Evolutionary conservation across 1,284 basidiomycete genomes (phyloP), one percentile per base, ranked within the genome.

Genomic region (Puccinia horiana): DNA sequence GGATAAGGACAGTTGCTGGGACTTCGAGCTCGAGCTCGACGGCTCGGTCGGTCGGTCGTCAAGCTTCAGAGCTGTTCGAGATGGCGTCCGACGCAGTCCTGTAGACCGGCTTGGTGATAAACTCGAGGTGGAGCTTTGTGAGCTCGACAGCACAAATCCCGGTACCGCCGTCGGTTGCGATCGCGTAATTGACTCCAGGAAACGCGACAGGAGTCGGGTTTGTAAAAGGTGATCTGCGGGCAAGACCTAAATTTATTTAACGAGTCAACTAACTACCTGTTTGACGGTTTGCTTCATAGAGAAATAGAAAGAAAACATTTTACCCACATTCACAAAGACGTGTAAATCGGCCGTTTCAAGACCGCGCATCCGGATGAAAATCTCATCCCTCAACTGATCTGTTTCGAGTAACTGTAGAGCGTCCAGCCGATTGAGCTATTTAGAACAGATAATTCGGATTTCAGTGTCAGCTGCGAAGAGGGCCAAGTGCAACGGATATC

Each of bases 391-490:
- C 52, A 76, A 56, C 26, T 54, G 74, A 37, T 40, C 74, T 18
- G 74, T 40, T 44, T 76, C 74, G 3, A 76, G 40, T 20, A 76
- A 44, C 23, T 76, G 32, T 26, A 56, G 40, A 6, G 35, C 20
- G 61, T 76, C 74, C 54, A 76, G 74, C 18, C 56, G 54, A 26
- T 40, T 54, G 32, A 76, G 74, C 74, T 76, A 76, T 23, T 35
- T 2, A 49, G 47, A 42, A n/a, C 23, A 23, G 9, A 23, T 42
- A 9, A 29, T 52, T 11, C 8, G 29, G 26, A 16, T 56, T 52
- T 12, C 16, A 40, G 29, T 37, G 54, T 42, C 40, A 44, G 26
- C 23, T 11, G 26, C 32, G 54, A 56, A 40, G n/a, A 56, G 26
- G 11, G 35, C 54, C 26, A 1, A 42, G 52, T 20, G 47, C 20